These are phyloP conservation scores for Hanseniaspora guilliermondii DNA, from an alignment of 805 yeast species.

Conservation along the genomic window DNA sequence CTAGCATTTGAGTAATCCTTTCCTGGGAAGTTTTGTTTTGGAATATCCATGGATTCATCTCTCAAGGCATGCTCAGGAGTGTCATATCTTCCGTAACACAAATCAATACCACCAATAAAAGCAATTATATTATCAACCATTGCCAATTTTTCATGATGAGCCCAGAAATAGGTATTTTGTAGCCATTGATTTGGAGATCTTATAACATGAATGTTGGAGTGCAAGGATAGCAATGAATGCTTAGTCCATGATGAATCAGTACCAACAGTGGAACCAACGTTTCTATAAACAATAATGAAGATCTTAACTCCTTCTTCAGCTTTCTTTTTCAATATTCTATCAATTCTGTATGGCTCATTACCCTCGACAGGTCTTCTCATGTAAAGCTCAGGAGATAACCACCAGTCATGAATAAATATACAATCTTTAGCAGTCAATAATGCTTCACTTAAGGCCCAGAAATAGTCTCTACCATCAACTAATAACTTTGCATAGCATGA, in stretches of 20 bases:
- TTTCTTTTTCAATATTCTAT: constrained; percentile 71
- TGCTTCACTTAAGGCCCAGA: constrained; percentile 92
- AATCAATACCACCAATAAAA: constrained; percentile 88
- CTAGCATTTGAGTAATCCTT: constrained; percentile 96
- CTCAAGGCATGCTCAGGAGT: constrained; percentile 86
- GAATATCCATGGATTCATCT: constrained; percentile 51
- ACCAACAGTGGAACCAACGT: constrained; percentile 84
- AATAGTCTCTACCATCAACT: constrained; percentile 91
- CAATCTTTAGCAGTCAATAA: constrained; percentile 87
- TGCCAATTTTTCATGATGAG: constrained; percentile 91
- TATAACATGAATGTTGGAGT: constrained; percentile 75
- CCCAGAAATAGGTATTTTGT: constrained; percentile 94
- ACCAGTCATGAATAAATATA: constrained; percentile 94
- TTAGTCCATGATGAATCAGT: constrained; percentile 92
- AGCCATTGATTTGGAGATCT: constrained; percentile 91
- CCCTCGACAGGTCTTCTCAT: constrained; percentile 90
- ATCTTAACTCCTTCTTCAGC: constrained; percentile 94
- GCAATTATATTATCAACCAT: constrained; percentile 79
- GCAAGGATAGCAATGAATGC: constrained; percentile 75
- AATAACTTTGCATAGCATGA: constrained; percentile 90
- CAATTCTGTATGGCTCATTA: constrained; percentile 86
- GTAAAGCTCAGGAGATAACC: constrained; percentile 91
- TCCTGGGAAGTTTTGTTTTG: constrained; percentile 70
- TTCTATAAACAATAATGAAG: constrained; percentile 81
- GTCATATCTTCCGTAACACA: constrained; percentile 91